Evolutionary conservation across 768 basidiomycete species (phyloP).

Genomic region (Gymnopilus junonius): DNA sequence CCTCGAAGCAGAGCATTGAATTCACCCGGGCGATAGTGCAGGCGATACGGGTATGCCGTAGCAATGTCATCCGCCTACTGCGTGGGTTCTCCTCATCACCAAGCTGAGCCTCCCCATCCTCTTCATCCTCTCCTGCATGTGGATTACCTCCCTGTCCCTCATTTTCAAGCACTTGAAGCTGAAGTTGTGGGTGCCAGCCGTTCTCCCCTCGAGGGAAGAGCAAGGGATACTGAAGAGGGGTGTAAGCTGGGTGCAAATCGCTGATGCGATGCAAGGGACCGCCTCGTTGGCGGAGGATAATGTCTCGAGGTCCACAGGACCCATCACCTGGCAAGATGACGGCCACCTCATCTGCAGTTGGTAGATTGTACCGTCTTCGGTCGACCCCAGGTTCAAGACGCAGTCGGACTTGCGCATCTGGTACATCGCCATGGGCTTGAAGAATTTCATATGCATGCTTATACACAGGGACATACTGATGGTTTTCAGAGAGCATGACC

Average conservation of each 20-base stretch:
- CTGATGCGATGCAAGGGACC: slow-evolving; percentile 22
- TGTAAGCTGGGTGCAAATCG: slow-evolving; percentile 26
- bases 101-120: not conserved
- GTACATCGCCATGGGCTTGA: slow-evolving; percentile 14
- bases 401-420: slow-evolving; percentile 18
- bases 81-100: too few relatives aligned
- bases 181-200: too few relatives aligned
- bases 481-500: slow-evolving; percentile 13
- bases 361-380: slow-evolving; percentile 45
- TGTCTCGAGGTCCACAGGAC: slow-evolving; percentile 18
- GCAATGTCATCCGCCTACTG: slow-evolving; percentile 28
- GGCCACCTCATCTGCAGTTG: slow-evolving; percentile 30
- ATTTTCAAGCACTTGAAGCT: too few relatives aligned
- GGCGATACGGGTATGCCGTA: slow-evolving; percentile 33
- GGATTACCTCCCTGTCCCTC: slow-evolving; percentile 13
- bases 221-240: slow-evolving; percentile 27
- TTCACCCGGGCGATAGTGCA: slow-evolving; percentile 32
- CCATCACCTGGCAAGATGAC: slow-evolving; percentile 17
- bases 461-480: slow-evolving; percentile 34
- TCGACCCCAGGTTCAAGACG: slow-evolving; percentile 28
- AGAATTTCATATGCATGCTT: slow-evolving; percentile 38
- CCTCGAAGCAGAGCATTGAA: slow-evolving; percentile 35
- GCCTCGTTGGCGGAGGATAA: slow-evolving; percentile 17
- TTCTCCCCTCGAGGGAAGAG: slow-evolving; percentile 22
- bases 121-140: not conserved